Percentiles rank a stretch among this genome's conserved stretches.
Conservation (phyloP, 2,329 filamentous ascomycete species). For the Ramularia collo-cygni region DNA sequence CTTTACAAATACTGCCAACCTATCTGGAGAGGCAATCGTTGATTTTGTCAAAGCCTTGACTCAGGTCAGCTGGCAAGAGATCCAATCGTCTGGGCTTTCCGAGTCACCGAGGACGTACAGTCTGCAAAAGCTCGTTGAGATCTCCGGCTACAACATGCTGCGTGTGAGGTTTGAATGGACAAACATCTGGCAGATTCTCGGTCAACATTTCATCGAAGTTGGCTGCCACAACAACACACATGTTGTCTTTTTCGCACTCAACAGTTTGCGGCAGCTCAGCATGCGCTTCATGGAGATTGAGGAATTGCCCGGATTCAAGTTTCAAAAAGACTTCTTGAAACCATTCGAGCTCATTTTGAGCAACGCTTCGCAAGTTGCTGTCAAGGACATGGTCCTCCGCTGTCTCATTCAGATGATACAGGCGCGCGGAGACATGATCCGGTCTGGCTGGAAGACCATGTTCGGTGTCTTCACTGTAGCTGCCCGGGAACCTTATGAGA, state of each 20-base stretch:
- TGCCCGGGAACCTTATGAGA: slow-evolving; percentile 85
- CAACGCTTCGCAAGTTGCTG: slow-evolving; percentile 81
- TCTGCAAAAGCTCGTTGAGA: slow-evolving; percentile 95
- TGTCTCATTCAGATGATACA: slow-evolving; percentile 99
- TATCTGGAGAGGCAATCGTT: slow-evolving; percentile 90
- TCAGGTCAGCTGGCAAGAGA: slow-evolving; percentile 98
- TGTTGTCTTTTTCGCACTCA: slow-evolving; percentile 94
- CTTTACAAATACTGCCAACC: slow-evolving; percentile 90
- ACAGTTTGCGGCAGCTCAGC: slow-evolving; percentile 88
- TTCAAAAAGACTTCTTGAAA: slow-evolving; percentile 98
- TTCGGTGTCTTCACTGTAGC: slow-evolving; percentile 98
- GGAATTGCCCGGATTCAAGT: slow-evolving; percentile 96
- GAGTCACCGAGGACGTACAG: slow-evolving; percentile 96
- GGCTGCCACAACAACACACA: slow-evolving; percentile 94
- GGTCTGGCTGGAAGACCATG: slow-evolving; percentile 98
- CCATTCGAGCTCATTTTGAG: slow-evolving; percentile 97
- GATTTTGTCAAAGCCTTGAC: slow-evolving; percentile 88
- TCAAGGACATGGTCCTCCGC: slow-evolving; percentile 94
- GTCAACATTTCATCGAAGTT: slow-evolving; percentile 96
- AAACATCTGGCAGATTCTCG: slow-evolving; percentile 94
- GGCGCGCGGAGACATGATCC: slow-evolving; percentile 90
- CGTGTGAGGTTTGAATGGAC: slow-evolving; percentile 98
- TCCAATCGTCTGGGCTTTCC: slow-evolving; percentile 91
- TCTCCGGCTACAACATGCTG: slow-evolving; percentile 99
- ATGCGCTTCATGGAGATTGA: slow-evolving; percentile 99